Percentiles rank a stretch among this genome's conserved stretches.
These are phyloP conservation scores for Pilatotrama ljubarskyi DNA, from an alignment of 768 basidiomycete genomes.

Conservation along the genomic window DNA sequence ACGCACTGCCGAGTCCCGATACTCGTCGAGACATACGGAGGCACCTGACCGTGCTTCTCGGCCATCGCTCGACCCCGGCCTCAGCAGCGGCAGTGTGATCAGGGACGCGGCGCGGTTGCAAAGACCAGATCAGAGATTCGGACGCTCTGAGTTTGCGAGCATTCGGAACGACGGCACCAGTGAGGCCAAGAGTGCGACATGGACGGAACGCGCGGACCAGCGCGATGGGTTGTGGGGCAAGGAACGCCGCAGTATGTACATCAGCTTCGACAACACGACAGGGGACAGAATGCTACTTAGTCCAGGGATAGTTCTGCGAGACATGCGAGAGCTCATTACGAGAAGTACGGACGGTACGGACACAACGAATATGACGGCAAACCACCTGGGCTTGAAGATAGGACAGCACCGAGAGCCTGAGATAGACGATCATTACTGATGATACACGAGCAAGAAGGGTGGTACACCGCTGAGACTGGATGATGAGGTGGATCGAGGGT, in stretches of 20 bases:
- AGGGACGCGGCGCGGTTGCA: constrained; percentile 1
- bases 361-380: constrained; percentile 1
- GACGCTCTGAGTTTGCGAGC: not conserved
- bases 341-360: constrained; percentile 6
- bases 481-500: constrained; percentile 5
- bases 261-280: constrained; percentile 11
- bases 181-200: not conserved
- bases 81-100: constrained; percentile 1
- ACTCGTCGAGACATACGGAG: not conserved
- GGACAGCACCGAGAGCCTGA: not conserved
- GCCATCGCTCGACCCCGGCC: not conserved
- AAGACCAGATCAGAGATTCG: not conserved
- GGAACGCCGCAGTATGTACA: constrained; percentile 12
- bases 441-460: constrained; percentile 14
- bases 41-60: constrained; percentile 15
- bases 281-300: constrained; percentile 9
- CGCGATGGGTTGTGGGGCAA: not conserved
- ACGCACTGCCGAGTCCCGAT: constrained; percentile 8
- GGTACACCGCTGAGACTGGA: constrained; percentile 14
- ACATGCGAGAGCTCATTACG: constrained; percentile 8
- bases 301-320: constrained; percentile 12
- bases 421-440: constrained; percentile 16
- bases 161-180: constrained; percentile 12
- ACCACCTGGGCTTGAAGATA: not conserved
- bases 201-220: not conserved